A percentile compares a stretch with the other conserved stretches of the same genome.
These are phyloP conservation scores for Emmonsiellopsis sp. DNA, from an alignment of 2,329 filamentous ascomycete species.

Conservation along the genomic window DNA sequence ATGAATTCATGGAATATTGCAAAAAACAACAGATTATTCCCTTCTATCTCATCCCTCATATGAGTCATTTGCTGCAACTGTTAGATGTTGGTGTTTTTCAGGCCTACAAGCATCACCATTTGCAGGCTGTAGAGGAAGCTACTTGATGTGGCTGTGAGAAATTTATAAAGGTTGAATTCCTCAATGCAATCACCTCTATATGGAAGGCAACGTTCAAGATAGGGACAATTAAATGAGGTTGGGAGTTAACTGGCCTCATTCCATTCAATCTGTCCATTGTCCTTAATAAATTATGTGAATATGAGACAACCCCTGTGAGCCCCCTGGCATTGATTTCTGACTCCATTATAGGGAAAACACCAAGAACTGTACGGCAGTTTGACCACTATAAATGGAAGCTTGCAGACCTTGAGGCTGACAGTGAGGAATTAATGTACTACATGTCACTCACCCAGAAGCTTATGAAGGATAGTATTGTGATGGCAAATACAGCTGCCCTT, in stretches of 20 bases:
- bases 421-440: background rate
- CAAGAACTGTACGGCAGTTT: background rate
- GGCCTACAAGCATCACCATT: background rate
- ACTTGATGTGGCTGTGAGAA: no score
- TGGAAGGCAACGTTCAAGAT: no score
- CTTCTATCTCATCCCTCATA: background rate
- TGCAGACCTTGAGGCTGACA: background rate
- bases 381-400: background rate
- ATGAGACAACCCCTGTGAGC: background rate
- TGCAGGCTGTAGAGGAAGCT: background rate
- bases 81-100: background rate
- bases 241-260: no score
- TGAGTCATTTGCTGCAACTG: background rate
- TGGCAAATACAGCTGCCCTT: background rate
- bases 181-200: no score
- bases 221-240: no score
- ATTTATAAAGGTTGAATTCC: no score
- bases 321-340: background rate
- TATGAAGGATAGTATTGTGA: background rate
- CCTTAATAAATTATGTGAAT: background rate
- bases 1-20: background rate
- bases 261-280: background rate
- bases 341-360: background rate
- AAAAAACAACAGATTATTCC: background rate
- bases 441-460: background rate